A percentile compares a stretch with the other conserved stretches of the same genome.
These are phyloP conservation scores for Exserohilum rostratum DNA, from an alignment of 2,329 filamentous ascomycete species.

Conservation along the genomic window DNA sequence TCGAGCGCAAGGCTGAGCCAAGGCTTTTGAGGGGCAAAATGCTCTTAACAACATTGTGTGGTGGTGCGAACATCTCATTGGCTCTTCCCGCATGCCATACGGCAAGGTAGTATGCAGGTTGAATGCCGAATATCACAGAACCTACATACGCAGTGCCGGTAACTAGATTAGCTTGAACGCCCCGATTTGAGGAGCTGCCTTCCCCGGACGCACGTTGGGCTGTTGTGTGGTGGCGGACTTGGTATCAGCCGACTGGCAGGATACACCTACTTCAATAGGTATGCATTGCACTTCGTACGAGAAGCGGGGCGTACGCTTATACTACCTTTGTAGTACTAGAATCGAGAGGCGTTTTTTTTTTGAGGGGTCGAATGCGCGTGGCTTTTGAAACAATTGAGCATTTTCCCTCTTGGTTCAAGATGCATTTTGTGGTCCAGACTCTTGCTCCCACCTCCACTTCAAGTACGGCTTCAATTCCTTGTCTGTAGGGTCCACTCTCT, in stretches of 20 bases:
- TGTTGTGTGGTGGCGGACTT: too few species aligned
- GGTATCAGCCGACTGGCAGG: too few species aligned
- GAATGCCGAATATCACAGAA: not conserved
- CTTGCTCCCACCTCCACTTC: constrained; percentile 89
- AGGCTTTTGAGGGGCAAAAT: not conserved
- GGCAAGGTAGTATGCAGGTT: not conserved
- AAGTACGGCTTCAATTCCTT: constrained; percentile 89
- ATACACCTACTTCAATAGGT: too few species aligned
- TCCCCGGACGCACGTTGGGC: too few species aligned
- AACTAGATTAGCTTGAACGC: not conserved
- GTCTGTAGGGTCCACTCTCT: constrained; percentile 79
- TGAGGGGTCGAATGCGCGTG: too few species aligned
- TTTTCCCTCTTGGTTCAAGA: too few species aligned
- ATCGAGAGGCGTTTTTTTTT: too few species aligned
- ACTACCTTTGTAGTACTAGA: too few species aligned
- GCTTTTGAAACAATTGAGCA: too few species aligned
- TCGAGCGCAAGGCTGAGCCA: not conserved
- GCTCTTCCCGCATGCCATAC: not conserved
- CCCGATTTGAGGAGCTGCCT: not conserved
- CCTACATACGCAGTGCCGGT: not conserved
- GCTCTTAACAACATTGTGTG: not conserved
- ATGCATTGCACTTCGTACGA: too few species aligned
- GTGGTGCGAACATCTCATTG: not conserved
- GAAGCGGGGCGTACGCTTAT: too few species aligned
- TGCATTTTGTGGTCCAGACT: constrained; percentile 44